Conservation (phyloP, 2,329 filamentous ascomycete genomes). For the Teratosphaeriaceae sp. region DNA sequence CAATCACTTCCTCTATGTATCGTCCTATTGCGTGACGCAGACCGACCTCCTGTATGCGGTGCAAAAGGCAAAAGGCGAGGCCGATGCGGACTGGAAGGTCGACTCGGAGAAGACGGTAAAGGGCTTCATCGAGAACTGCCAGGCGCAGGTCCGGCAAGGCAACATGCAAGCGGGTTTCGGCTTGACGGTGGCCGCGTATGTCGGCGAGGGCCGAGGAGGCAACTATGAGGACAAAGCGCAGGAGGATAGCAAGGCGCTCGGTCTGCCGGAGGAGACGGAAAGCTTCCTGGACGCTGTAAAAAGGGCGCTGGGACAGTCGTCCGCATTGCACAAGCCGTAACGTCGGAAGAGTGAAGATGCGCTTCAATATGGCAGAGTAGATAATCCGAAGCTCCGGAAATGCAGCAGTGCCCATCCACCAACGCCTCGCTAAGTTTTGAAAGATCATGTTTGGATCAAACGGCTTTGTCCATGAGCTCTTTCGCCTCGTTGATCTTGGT, state of each 20-base stretch:
- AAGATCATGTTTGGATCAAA: constrained; percentile 7
- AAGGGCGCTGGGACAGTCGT: too few relatives aligned
- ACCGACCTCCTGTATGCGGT: constrained; percentile 31
- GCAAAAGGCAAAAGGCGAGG: constrained; percentile 28
- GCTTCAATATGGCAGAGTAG: neutral
- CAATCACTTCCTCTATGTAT: constrained; percentile 32
- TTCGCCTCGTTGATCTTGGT: constrained; percentile 99
- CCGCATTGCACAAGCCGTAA: neutral
- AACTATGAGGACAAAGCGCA: constrained; percentile 25
- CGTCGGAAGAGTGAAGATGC: constrained; percentile 4
- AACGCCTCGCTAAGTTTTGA: constrained; percentile 12
- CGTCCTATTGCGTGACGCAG: constrained; percentile 32
- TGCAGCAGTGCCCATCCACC: constrained; percentile 4
- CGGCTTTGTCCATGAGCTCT: constrained; percentile 77
- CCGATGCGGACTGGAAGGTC: constrained; percentile 32
- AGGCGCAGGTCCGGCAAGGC: constrained; percentile 38
- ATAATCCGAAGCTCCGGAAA: neutral
- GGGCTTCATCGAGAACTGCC: constrained; percentile 44
- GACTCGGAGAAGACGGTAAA: constrained; percentile 13
- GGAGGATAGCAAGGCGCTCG: constrained; percentile 32
- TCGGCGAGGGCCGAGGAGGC: constrained; percentile 17
- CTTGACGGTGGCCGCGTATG: constrained; percentile 15
- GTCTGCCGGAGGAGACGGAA: constrained; percentile 33
- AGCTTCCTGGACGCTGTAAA: constrained; percentile 27
- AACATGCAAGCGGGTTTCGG: constrained; percentile 32